Percentiles rank a stretch among this genome's conserved stretches.
Conservation (phyloP, 2,329 filamentous ascomycete genomes). For the Xylaria sp. region DNA sequence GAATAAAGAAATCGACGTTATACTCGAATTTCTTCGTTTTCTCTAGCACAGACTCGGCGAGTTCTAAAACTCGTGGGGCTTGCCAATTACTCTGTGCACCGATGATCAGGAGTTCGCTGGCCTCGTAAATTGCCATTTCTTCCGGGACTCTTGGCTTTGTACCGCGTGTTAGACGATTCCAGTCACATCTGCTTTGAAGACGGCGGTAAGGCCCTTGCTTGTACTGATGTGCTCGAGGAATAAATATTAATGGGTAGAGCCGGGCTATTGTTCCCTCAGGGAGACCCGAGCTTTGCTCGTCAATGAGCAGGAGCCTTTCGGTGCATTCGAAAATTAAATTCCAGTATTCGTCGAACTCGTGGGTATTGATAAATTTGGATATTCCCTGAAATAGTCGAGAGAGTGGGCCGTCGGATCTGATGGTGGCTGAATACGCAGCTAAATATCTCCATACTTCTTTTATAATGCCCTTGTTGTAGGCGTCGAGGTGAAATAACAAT, state of each 20-base stretch:
- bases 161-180: conserved; percentile 29
- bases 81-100: conserved; percentile 36
- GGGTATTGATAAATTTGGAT: conserved; percentile 37
- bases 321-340: conserved; percentile 40
- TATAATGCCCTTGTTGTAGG: conserved; percentile 37
- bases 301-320: conserved; percentile 37
- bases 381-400: conserved; percentile 37
- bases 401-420: conserved; percentile 34
- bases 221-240: conserved; percentile 38
- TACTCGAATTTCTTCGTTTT: conserved; percentile 36
- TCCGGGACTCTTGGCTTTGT: conserved; percentile 35
- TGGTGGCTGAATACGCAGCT: conserved; percentile 35
- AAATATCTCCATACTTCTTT: conserved; percentile 41
- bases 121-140: conserved; percentile 35
- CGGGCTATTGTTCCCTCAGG: conserved; percentile 37
- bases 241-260: conserved; percentile 38
- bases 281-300: conserved; percentile 35
- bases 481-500: conserved; percentile 37
- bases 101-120: conserved; percentile 37
- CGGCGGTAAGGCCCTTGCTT: conserved; percentile 34
- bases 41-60: conserved; percentile 37
- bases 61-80: conserved; percentile 31
- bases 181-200: conserved; percentile 39
- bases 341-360: conserved; percentile 41
- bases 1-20: conserved; percentile 38